phyloP scores from a whole-genome alignment of 352 stramenopile species.

The Globisporangium okanoganense region DNA sequence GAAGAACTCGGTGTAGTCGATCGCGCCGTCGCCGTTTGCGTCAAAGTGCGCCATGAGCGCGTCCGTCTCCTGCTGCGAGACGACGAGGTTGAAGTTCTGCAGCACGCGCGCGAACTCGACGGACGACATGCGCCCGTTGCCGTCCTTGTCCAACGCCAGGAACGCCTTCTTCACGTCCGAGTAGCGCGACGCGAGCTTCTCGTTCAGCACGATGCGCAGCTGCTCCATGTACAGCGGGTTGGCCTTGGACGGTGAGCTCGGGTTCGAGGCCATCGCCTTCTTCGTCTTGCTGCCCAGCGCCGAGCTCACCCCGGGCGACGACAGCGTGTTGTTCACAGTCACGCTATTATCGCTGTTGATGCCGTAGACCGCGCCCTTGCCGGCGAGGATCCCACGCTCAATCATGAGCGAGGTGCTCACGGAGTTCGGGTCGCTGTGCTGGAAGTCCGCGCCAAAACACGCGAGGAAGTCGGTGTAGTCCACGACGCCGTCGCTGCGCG shows the following conservation, averaged over 20 bases:
- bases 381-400: conserved; percentile 21
- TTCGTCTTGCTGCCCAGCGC: conserved; percentile 22
- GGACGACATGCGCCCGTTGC: conserved; percentile 39
- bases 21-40: conserved; percentile 28
- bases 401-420: conserved; percentile 59
- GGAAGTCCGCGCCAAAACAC: conserved; percentile 58
- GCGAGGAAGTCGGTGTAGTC: conserved; percentile 68
- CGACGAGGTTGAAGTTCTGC: conserved; percentile 39
- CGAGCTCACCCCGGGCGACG: conserved; percentile 41
- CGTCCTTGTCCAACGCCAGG: conserved; percentile 33
- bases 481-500: conserved; percentile 21
- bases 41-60: conserved; percentile 34
- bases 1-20: conserved; percentile 72
- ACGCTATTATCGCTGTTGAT: conserved; percentile 8
- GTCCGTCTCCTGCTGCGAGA: conserved; percentile 35
- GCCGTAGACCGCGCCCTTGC: conserved; percentile 17
- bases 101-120: conserved; percentile 49
- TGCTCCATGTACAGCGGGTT: conserved; percentile 49
- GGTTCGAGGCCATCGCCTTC: background rate
- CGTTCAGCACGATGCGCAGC: conserved; percentile 55
- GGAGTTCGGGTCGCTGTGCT: conserved; percentile 60
- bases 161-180: conserved; percentile 50
- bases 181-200: conserved; percentile 41
- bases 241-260: background rate
- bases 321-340: conserved; percentile 40